Conservation (phyloP, 805 yeast species). For the Dipodascus albidus region DNA sequence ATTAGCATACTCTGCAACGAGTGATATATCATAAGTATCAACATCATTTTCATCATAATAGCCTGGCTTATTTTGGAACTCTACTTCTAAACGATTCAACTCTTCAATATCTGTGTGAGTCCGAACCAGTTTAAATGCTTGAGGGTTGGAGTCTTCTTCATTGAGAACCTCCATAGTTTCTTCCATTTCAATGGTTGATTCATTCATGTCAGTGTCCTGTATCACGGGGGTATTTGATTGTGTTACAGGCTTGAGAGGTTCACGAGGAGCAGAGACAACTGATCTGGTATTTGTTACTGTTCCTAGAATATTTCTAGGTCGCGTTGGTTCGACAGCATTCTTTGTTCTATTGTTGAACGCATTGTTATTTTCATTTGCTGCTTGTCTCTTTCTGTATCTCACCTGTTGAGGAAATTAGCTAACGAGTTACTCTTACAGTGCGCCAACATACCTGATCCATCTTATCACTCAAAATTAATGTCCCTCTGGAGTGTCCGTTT, state of each 20-base stretch:
- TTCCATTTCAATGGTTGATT: not conserved
- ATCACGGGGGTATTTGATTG: not conserved
- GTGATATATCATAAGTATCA: slow-evolving; percentile 38
- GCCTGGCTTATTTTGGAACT: slow-evolving; percentile 17
- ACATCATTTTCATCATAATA: slow-evolving; percentile 29
- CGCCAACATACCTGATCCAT: not conserved
- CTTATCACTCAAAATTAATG: not conserved
- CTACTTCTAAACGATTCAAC: not conserved
- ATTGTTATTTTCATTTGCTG: not conserved
- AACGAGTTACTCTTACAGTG: not conserved
- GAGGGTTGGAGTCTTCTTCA: not conserved
- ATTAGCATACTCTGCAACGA: slow-evolving; percentile 88
- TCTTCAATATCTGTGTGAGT: not conserved
- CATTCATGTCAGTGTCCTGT: not conserved
- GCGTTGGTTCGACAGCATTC: not conserved
- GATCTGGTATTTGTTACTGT: not conserved
- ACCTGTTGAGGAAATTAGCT: not conserved
- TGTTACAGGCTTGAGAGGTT: not conserved
- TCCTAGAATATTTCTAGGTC: not conserved
- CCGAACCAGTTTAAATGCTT: not conserved
- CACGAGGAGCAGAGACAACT: not conserved
- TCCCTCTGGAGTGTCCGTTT: too few relatives aligned
- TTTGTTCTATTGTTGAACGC: not conserved
- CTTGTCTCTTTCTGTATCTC: not conserved
- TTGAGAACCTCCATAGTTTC: not conserved